Conservation (phyloP, 768 basidiomycete genomes). For the Lentinula aciculospora region DNA sequence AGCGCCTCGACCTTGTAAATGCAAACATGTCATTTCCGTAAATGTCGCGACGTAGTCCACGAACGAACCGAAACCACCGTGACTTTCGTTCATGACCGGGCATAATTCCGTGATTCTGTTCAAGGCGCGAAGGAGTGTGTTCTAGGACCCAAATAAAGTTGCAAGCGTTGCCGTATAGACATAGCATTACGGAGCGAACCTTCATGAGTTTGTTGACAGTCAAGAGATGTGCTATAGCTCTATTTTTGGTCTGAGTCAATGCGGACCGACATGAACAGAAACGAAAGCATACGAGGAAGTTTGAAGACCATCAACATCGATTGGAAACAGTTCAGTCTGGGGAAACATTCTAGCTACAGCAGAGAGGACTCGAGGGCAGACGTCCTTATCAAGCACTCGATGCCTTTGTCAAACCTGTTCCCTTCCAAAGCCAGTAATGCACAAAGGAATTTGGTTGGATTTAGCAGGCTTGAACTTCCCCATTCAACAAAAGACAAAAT, state of each 20-base stretch:
- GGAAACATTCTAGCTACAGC: background rate
- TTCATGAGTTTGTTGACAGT: conserved; percentile 25
- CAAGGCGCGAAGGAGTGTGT: conserved; percentile 20
- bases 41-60: conserved; percentile 18
- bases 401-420: no score
- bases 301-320: background rate
- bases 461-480: no score
- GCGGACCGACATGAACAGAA: background rate
- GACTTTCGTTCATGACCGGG: conserved; percentile 9
- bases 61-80: conserved; percentile 13
- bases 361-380: no score
- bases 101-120: conserved; percentile 18
- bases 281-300: background rate
- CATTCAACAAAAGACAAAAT: no score
- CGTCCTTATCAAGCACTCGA: no score
- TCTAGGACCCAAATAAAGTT: conserved; percentile 11
- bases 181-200: conserved; percentile 8
- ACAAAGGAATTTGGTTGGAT: no score
- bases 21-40: conserved; percentile 16
- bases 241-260: background rate
- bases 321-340: background rate
- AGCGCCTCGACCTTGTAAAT: conserved; percentile 16
- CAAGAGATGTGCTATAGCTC: conserved; percentile 13
- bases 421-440: no score
- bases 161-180: background rate